These are phyloP conservation scores for Adenanthera pavonina DNA, from an alignment of 306 rosid genomes.

Conservation along the genomic window DNA sequence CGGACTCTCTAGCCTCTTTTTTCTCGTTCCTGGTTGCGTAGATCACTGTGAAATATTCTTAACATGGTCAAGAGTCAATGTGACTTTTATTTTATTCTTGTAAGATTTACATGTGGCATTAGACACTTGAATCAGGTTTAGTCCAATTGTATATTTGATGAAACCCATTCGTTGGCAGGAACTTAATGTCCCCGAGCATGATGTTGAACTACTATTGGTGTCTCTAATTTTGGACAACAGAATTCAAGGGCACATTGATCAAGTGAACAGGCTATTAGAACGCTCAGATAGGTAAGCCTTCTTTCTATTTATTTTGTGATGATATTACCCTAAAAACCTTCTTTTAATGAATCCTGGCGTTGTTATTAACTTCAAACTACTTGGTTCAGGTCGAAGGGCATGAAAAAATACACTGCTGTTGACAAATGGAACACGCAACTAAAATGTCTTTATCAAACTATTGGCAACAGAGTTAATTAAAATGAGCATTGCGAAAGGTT, in stretches of 20 bases:
- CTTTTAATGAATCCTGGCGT: neutral
- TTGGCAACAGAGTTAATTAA: slow-evolving; percentile 76
- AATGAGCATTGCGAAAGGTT: slow-evolving; percentile 19
- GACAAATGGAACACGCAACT: slow-evolving; percentile 94
- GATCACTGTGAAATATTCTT: too few relatives aligned
- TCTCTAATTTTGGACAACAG: slow-evolving; percentile 83
- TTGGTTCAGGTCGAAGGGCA: slow-evolving; percentile 79
- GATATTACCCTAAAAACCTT: slow-evolving; percentile 4
- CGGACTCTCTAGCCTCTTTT: too few relatives aligned
- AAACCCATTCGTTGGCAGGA: slow-evolving; percentile 45
- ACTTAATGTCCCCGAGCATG: slow-evolving; percentile 60
- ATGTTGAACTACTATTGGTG: slow-evolving; percentile 64
- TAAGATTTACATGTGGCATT: neutral
- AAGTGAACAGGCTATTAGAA: slow-evolving; percentile 90
- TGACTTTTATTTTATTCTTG: neutral
- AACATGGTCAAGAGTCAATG: neutral
- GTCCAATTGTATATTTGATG: slow-evolving; percentile 17
- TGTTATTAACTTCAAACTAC: slow-evolving; percentile 32
- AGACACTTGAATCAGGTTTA: slow-evolving; percentile 7
- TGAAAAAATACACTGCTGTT: slow-evolving; percentile 85
- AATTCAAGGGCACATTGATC: slow-evolving; percentile 90
- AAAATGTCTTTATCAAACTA: slow-evolving; percentile 71
- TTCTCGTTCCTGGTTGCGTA: too few relatives aligned
- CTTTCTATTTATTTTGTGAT: neutral
- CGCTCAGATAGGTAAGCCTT: slow-evolving; percentile 71